These are phyloP conservation scores for Phoenix dactylifera DNA, from an alignment of 176 grass and related monocot genomes.

Conservation along the genomic window DNA sequence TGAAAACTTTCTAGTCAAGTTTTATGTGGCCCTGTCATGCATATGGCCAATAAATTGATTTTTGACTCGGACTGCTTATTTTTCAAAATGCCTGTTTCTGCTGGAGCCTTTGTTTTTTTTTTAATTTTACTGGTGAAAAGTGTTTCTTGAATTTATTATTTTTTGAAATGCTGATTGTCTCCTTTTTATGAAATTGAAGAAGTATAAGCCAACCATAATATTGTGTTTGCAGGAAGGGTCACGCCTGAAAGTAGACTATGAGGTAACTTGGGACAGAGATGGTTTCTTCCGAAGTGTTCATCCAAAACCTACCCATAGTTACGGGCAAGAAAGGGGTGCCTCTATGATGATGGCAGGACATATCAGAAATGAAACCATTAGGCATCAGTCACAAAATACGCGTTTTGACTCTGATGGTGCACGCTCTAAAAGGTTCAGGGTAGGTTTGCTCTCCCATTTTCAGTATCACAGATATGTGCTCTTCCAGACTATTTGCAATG, in stretches of 20 bases:
- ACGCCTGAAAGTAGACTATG: conserved; percentile 84
- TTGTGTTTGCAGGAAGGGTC: conserved; percentile 62
- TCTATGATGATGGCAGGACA: conserved; percentile 18
- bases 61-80: no score
- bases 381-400: conserved; percentile 8
- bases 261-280: conserved; percentile 66
- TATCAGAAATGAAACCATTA: conserved; percentile 24
- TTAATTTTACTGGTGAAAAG: no score
- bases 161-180: no score
- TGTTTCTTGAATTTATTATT: no score
- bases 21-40: no score
- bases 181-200: no score
- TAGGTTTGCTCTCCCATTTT: conserved; percentile 14
- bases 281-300: conserved; percentile 54
- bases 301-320: conserved; percentile 23
- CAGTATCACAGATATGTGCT: not conserved
- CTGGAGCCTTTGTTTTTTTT: no score
- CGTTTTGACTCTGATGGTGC: conserved; percentile 32
- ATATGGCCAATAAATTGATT: no score
- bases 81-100: no score
- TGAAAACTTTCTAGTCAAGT: no score
- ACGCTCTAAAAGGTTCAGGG: conserved; percentile 85
- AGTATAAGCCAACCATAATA: no score
- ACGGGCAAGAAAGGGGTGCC: conserved; percentile 32
- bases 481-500: not conserved